Percentiles rank a stretch among this genome's conserved stretches.
Evolutionary conservation across 2,329 filamentous ascomycete species (phyloP).

Genomic region (Penicillium sp.): DNA sequence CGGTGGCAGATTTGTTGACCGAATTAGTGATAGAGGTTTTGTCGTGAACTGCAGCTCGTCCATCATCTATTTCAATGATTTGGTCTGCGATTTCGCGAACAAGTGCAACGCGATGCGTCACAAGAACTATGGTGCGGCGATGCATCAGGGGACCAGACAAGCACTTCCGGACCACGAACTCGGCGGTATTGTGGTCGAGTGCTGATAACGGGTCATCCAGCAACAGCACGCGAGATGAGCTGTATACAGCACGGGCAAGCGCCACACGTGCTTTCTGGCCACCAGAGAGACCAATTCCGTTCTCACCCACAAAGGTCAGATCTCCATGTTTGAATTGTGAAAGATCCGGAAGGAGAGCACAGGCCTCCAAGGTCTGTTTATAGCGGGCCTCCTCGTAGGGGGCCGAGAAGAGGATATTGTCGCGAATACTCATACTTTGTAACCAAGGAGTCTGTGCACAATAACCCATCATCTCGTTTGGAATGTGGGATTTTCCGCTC

Average conservation of each 20-base stretch:
- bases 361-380: conserved; percentile 66
- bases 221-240: conserved; percentile 53
- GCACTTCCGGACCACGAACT: conserved; percentile 59
- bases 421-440: conserved; percentile 67
- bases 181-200: conserved; percentile 64
- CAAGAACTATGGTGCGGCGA: conserved; percentile 57
- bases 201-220: conserved; percentile 62
- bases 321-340: conserved; percentile 64
- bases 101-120: conserved; percentile 68
- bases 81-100: conserved; percentile 72
- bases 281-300: conserved; percentile 61
- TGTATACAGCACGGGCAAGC: conserved; percentile 62
- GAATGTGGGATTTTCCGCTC: conserved; percentile 51
- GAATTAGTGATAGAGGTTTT: conserved; percentile 48
- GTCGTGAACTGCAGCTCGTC: conserved; percentile 54
- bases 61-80: conserved; percentile 67
- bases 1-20: conserved; percentile 37
- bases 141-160: conserved; percentile 56
- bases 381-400: conserved; percentile 69
- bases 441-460: conserved; percentile 68
- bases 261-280: conserved; percentile 62
- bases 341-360: conserved; percentile 62
- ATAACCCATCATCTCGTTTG: conserved; percentile 61
- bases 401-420: conserved; percentile 66
- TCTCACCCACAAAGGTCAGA: conserved; percentile 61